Conservation (phyloP, 1,284 basidiomycete genomes). For the Tilletia walkeri region DNA sequence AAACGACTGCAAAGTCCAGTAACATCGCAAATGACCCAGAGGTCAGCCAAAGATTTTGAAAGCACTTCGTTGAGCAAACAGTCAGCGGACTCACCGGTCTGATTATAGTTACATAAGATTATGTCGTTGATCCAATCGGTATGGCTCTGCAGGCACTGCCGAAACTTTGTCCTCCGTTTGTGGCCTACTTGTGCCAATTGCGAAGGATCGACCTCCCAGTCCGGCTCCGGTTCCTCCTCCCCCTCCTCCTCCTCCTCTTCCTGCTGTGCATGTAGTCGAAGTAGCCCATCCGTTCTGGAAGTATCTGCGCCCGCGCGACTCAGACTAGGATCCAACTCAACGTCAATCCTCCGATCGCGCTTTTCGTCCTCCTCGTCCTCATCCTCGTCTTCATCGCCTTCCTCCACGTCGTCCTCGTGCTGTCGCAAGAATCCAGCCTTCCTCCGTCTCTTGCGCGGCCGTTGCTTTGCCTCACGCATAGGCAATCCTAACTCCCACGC, state of each 20-base stretch:
- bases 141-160: slow-evolving; percentile 50
- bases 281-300: neutral
- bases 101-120: slow-evolving; percentile 84
- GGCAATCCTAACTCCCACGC: slow-evolving; percentile 83
- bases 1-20: slow-evolving; percentile 65
- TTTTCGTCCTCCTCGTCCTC: neutral
- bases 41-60: neutral
- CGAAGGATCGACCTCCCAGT: slow-evolving; percentile 36
- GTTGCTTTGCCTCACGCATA: slow-evolving; percentile 56
- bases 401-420: slow-evolving; percentile 23
- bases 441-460: slow-evolving; percentile 32
- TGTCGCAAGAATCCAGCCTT: slow-evolving; percentile 14
- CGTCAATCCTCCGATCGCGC: neutral
- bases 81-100: slow-evolving; percentile 65
- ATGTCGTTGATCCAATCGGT: slow-evolving; percentile 98
- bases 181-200: slow-evolving; percentile 22
- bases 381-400: slow-evolving; percentile 13
- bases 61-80: neutral
- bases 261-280: neutral
- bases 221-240: neutral
- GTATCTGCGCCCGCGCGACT: neutral
- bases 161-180: slow-evolving; percentile 22
- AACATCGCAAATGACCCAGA: slow-evolving; percentile 21
- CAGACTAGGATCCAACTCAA: neutral
- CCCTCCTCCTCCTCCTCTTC: neutral